phyloP scores from a whole-genome alignment of 257 asterid genomes.

The Coffea eugenioides region DNA sequence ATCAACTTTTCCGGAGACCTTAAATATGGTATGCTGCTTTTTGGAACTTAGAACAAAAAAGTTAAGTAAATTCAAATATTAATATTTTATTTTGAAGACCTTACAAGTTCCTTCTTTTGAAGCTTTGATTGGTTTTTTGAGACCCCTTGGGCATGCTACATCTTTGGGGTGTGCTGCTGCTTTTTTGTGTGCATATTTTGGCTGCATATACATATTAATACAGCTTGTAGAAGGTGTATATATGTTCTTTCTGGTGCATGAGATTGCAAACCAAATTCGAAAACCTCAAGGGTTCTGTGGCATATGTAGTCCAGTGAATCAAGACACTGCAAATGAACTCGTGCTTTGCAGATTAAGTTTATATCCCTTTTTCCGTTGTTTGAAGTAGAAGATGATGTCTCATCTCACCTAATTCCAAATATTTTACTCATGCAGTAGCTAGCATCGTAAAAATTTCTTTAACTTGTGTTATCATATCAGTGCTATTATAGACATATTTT shows the following conservation, averaged over 20 bases:
- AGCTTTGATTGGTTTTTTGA: background rate
- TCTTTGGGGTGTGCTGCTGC: background rate
- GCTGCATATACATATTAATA: background rate
- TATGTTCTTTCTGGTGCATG: background rate
- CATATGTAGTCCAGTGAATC: background rate
- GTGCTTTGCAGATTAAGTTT: background rate
- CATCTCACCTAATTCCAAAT: background rate
- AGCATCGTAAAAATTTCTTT: background rate
- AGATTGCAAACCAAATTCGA: background rate
- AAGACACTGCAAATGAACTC: background rate
- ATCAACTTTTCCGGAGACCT: constrained; percentile 83
- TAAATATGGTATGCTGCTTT: constrained; percentile 57
- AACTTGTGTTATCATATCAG: background rate
- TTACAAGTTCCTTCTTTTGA: background rate
- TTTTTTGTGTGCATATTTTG: background rate
- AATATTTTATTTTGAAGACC: background rate
- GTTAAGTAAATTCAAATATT: background rate
- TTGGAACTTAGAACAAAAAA: background rate
- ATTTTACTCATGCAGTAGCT: background rate
- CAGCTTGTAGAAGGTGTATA: background rate
- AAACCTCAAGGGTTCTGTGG: background rate
- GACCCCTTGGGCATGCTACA: background rate
- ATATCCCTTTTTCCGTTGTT: background rate
- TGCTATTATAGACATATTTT: background rate
- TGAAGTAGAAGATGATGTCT: background rate